phyloP scores from a whole-genome alignment of 1,284 basidiomycete genomes.

The Austroboletus olivaceoglutinosus region DNA sequence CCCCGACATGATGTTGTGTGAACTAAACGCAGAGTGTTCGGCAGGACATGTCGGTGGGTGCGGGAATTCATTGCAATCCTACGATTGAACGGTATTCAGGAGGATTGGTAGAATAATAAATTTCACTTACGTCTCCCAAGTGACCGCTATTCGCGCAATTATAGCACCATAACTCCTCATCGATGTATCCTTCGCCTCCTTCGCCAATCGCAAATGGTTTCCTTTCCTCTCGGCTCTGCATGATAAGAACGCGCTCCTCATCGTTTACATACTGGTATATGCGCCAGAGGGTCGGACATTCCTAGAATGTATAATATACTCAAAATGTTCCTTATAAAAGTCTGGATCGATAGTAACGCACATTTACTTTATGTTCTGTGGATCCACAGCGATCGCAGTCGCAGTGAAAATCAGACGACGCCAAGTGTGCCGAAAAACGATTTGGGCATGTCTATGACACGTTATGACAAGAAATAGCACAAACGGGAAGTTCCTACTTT shows the following conservation, averaged over 20 bases:
- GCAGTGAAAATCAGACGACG: conserved; percentile 34
- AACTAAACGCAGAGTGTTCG: conserved; percentile 76
- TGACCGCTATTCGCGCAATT: conserved; percentile 82
- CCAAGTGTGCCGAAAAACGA: conserved; percentile 38
- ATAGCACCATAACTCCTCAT: conserved; percentile 79
- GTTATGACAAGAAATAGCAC: conserved; percentile 4
- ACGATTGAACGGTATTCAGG: conserved; percentile 2
- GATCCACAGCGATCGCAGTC: conserved; percentile 81
- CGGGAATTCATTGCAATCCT: conserved; percentile 71
- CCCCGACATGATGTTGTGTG: conserved; percentile 63
- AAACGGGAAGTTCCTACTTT: conserved; percentile 41
- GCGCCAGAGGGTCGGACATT: conserved; percentile 87
- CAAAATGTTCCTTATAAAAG: not conserved
- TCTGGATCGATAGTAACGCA: conserved; percentile 36
- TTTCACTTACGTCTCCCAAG: conserved; percentile 76
- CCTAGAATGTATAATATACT: conserved; percentile 43
- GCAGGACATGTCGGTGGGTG: conserved; percentile 49
- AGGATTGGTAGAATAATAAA: not conserved
- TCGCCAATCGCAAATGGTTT: conserved; percentile 52
- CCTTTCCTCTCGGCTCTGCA: conserved; percentile 50
- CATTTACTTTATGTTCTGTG: conserved; percentile 64
- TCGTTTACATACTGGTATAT: conserved; percentile 76
- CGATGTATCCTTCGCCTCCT: conserved; percentile 77
- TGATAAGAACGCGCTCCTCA: conserved; percentile 49
- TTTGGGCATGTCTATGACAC: conserved; percentile 71